Percentiles rank a stretch among this genome's conserved stretches.
These are phyloP conservation scores for Stropharia rugosoannulata DNA, from an alignment of 768 basidiomycete species.

Conservation along the genomic window DNA sequence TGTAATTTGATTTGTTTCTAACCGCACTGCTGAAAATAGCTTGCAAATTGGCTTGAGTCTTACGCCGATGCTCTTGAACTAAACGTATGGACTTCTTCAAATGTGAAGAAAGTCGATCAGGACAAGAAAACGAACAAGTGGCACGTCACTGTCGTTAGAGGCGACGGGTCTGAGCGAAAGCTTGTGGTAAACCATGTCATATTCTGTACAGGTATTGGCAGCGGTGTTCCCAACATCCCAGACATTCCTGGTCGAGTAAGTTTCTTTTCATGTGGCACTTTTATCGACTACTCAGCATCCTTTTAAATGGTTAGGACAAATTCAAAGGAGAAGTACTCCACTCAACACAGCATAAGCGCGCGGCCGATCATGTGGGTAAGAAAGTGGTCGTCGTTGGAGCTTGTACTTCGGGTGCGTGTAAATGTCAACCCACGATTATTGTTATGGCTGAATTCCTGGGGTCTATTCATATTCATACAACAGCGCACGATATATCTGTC, in stretches of 20 bases:
- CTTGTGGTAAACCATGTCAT: constrained; percentile 51
- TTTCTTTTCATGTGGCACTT: not conserved
- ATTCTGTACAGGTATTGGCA: constrained; percentile 54
- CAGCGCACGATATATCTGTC: constrained; percentile 39
- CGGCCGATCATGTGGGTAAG: constrained; percentile 53
- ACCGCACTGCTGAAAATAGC: constrained; percentile 24
- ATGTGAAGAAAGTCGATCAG: constrained; percentile 36
- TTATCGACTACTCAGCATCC: not conserved
- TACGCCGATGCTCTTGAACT: constrained; percentile 62
- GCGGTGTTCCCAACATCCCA: constrained; percentile 45
- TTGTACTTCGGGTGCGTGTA: constrained; percentile 49
- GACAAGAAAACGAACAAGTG: constrained; percentile 38
- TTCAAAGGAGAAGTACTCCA: constrained; percentile 56
- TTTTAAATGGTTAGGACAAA: constrained; percentile 14
- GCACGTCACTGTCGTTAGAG: constrained; percentile 40
- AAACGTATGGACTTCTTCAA: constrained; percentile 60
- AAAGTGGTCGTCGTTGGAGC: constrained; percentile 69
- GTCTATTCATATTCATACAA: not conserved
- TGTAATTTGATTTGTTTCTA: not conserved
- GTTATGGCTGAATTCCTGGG: not conserved
- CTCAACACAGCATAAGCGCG: constrained; percentile 48
- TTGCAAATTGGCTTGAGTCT: constrained; percentile 67
- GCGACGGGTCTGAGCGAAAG: constrained; percentile 29
- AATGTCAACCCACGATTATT: not conserved
- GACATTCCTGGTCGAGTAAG: constrained; percentile 40